Base-by-base conservation (phyloP, 805 yeast genomes). In the Cyberlindnera japonica region DNA sequence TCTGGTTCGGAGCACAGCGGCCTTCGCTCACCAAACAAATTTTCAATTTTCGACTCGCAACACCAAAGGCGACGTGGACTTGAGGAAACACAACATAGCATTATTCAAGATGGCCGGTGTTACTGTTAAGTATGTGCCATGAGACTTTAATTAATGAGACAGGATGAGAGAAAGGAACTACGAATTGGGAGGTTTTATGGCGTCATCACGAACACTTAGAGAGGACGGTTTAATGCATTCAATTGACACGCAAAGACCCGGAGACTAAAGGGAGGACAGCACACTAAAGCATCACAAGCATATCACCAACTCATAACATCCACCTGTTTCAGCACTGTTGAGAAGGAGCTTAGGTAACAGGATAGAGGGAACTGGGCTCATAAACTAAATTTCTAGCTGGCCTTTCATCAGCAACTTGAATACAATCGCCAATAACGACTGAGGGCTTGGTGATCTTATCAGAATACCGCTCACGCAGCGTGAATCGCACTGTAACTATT, bases 111-210 rank as follows among this genome's bases (percentile, higher is more conserved):
- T 88, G 96, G 84, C 95, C 81, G 95, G 95, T 86, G 90, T 83
- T 81, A 82, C 96, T 78, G 96, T 88, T 73, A 87, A 91, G 95
- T 86, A 85, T 68, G 95, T 84, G 37, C 22, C 10, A 85, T 68
- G 95, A 83, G 37, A 19, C 10, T 11, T 31, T 8, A n/a, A 27
- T 10, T 19, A 17, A 29, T 3, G 8, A 33, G 8, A 19, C 25
- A n/a, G n/a, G n/a, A n/a, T n/a, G 30, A 20, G 23, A 13, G 37
- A 36, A 6, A 18, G 9, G 19, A 27, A 32, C 19, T 26, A 17
- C 36, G 26, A 19, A 25, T 5, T 12, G 15, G 6, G 15, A 15
- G n/a, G 29, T 12, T 12, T 9, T 15, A 8, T n/a, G 17, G 17
- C 5, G 14, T 13, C 33, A 25, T 25, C 28, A 25, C 28, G n/a